These are phyloP conservation scores for Colletotrichum lentis DNA, from an alignment of 2,329 filamentous ascomycete species.

Conservation along the genomic window DNA sequence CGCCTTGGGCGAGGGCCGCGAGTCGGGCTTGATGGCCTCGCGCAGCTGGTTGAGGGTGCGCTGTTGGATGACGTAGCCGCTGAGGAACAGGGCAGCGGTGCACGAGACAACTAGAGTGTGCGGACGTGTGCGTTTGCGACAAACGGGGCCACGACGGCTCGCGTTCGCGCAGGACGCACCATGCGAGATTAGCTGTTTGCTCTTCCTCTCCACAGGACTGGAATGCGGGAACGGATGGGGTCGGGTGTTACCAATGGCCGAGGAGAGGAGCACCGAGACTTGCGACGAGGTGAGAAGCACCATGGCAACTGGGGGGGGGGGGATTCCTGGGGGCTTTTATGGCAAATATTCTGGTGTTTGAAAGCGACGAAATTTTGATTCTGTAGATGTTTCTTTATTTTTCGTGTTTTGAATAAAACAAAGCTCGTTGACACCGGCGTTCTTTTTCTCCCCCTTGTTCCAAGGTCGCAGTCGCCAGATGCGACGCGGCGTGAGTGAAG, in stretches of 20 bases:
- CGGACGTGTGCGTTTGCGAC: conserved; percentile 14
- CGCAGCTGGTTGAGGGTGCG: conserved; percentile 82
- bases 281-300: conserved; percentile 74
- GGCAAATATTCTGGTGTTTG: neutral
- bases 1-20: conserved; percentile 55
- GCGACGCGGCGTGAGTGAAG: conserved; percentile 18
- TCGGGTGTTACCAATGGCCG: conserved; percentile 64
- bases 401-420: neutral
- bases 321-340: neutral
- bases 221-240: conserved; percentile 31
- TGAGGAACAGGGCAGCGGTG: conserved; percentile 83
- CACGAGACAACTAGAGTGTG: conserved; percentile 71
- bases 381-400: neutral
- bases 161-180: conserved; percentile 24
- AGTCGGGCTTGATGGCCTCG: conserved; percentile 68
- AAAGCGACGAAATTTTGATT: neutral
- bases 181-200: conserved; percentile 7
- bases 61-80: conserved; percentile 88
- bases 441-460: conserved; percentile 2
- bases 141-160: conserved; percentile 12
- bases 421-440: neutral
- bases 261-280: conserved; percentile 73
- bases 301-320: conserved; percentile 20
- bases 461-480: conserved; percentile 18
- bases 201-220: conserved; percentile 20